Percentiles rank a stretch among this genome's conserved stretches.
phyloP scores from a whole-genome alignment of 2,329 filamentous ascomycete species.

The Aspergillus bombycis region DNA sequence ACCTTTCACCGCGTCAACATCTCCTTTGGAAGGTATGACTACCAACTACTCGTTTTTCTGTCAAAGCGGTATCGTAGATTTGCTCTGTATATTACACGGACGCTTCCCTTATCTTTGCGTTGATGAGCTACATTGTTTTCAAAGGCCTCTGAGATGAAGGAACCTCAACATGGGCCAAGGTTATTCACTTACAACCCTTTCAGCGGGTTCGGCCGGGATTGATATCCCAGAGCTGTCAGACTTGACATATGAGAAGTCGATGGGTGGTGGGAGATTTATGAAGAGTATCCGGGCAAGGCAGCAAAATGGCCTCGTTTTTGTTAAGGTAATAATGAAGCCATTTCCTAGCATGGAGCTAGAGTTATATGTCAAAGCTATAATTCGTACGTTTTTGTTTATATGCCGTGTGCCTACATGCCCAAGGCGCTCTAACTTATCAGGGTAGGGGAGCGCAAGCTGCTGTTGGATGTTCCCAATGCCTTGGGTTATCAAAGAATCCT shows the following conservation, averaged over 20 bases:
- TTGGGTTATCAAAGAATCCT: slow-evolving; percentile 87
- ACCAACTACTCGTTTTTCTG: background rate
- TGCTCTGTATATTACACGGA: background rate
- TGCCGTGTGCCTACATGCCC: background rate
- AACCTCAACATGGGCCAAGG: slow-evolving; percentile 80
- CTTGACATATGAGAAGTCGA: slow-evolving; percentile 85
- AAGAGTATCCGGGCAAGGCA: slow-evolving; percentile 92
- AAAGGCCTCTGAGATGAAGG: slow-evolving; percentile 33
- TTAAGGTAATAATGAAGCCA: slow-evolving; percentile 94
- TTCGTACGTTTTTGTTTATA: slow-evolving; percentile 57
- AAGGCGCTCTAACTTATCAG: slow-evolving; percentile 21
- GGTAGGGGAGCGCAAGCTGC: slow-evolving; percentile 74
- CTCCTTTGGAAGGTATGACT: background rate
- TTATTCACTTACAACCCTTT: slow-evolving; percentile 90
- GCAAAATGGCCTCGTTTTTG: slow-evolving; percentile 86
- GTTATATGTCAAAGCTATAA: slow-evolving; percentile 75
- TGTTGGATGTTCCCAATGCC: slow-evolving; percentile 87
- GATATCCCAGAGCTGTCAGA: slow-evolving; percentile 91
- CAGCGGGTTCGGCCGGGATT: slow-evolving; percentile 88
- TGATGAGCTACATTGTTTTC: background rate
- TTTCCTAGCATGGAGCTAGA: slow-evolving; percentile 80
- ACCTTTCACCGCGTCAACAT: slow-evolving; percentile 13
- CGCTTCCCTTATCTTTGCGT: background rate
- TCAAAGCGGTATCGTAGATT: background rate
- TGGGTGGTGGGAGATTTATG: slow-evolving; percentile 93